These are phyloP conservation scores for Anthracocystis walkeri DNA, from an alignment of 1,284 basidiomycete species.

Conservation along the genomic window DNA sequence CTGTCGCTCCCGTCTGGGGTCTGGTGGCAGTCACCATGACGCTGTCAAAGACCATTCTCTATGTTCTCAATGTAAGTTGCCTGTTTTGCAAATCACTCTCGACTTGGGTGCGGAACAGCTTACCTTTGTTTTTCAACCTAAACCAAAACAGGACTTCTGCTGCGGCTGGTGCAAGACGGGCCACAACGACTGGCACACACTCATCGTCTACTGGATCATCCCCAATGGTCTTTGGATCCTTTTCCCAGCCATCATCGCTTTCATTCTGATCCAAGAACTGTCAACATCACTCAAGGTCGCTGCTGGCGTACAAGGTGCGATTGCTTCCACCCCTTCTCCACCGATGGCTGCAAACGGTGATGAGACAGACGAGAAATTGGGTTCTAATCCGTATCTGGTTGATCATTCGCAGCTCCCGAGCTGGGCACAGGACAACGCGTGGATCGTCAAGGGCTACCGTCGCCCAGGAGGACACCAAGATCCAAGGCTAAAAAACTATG, in stretches of 20 bases:
- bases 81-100: too few species aligned
- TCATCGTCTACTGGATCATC: slow-evolving; percentile 78
- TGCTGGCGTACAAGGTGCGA: slow-evolving; percentile 53
- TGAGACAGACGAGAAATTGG: neutral
- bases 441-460: slow-evolving; percentile 64
- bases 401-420: slow-evolving; percentile 58
- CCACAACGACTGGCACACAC: slow-evolving; percentile 76
- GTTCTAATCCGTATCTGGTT: slow-evolving; percentile 54
- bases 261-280: slow-evolving; percentile 38
- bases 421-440: slow-evolving; percentile 66
- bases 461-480: slow-evolving; percentile 58
- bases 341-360: neutral
- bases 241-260: slow-evolving; percentile 76
- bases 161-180: slow-evolving; percentile 77
- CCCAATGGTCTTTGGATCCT: slow-evolving; percentile 84
- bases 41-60: slow-evolving; percentile 84
- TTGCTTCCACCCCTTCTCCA: neutral
- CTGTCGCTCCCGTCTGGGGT: slow-evolving; percentile 77
- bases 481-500: slow-evolving; percentile 45
- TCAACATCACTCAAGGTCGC: slow-evolving; percentile 39
- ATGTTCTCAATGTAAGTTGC: slow-evolving; percentile 50
- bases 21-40: slow-evolving; percentile 82
- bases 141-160: slow-evolving; percentile 65
- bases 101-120: neutral
- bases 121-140: neutral